Conservation (phyloP, 805 yeast genomes). For the Metschnikowia borealis region DNA sequence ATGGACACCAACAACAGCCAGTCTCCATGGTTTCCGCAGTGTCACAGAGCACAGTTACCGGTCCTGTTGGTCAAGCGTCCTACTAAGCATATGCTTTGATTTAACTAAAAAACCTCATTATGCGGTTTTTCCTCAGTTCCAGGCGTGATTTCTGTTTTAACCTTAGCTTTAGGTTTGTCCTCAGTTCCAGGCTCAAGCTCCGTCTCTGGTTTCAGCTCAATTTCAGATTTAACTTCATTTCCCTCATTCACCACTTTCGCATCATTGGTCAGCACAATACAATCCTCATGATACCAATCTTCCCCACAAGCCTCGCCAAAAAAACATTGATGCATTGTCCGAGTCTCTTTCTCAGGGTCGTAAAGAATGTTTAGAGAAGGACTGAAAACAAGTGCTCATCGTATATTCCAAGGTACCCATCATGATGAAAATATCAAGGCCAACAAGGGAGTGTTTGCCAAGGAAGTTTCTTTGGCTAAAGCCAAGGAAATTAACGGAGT, state of each 20-base stretch:
- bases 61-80: slow-evolving; percentile 2
- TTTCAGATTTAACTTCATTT: too few relatives aligned
- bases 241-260: not conserved
- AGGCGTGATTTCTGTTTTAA: too few relatives aligned
- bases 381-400: too few relatives aligned
- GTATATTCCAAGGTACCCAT: too few relatives aligned
- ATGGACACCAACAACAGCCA: slow-evolving; percentile 6
- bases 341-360: slow-evolving; percentile 65
- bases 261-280: slow-evolving; percentile 46
- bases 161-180: slow-evolving; percentile 4
- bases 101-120: slow-evolving; percentile 1
- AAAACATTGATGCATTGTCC: slow-evolving; percentile 85
- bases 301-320: slow-evolving; percentile 86
- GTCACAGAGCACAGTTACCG: slow-evolving; percentile 16
- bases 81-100: not conserved
- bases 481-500: slow-evolving; percentile 80
- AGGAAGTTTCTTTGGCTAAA: slow-evolving; percentile 69
- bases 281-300: slow-evolving; percentile 95
- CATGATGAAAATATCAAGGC: slow-evolving; percentile 70
- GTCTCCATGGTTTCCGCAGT: slow-evolving; percentile 18
- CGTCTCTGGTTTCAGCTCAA: not conserved
- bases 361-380: too few relatives aligned
- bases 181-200: too few relatives aligned
- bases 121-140: slow-evolving; percentile 5
- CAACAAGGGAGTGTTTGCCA: slow-evolving; percentile 69